Evolutionary conservation across 257 asterid genomes (phyloP), one percentile per base, ranked within the genome.

Genomic region (Primulina tabacum): DNA sequence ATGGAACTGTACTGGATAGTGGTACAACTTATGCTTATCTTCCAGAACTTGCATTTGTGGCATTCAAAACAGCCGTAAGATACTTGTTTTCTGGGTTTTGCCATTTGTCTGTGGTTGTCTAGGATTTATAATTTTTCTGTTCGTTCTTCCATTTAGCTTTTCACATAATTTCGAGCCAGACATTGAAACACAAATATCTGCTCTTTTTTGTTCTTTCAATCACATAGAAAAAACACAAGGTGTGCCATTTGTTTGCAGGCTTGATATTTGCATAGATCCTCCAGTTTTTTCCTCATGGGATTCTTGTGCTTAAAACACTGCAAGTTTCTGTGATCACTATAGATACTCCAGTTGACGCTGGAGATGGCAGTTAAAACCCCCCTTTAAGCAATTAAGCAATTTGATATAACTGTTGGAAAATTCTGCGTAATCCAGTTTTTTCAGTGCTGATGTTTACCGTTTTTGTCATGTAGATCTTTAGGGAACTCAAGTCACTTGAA

Each of bases 21-120:
- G 97, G 99, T 71, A 94, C 99, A 74, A 94, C 99, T 69, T 94
- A 91, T 82, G 99, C 97, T 66, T 94, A 91, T 82, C 85, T 91
- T 72, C 99, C 99, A 5, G 93, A 91, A 83, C 82, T 70, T 66
- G 97, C 97, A 78, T 94, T 94, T 80, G 67, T 16, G 65, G 86
- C 93, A 69, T 88, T 94, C 66, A 94, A 89, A 78, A 82, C 79
- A 79, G 92, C 99, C 38, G 99, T 94, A 88, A 85, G 97, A 77
- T 78, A 71, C 68, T 80, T 43, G 60, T 60, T 40, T 60, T 70
- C 34, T 65, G 60, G 74, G 61, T 77, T 68, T 32, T 74, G 64
- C 72, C 58, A 33, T 57, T 79, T 21, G 43, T 64, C 66, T 74
- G 63, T 33, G 55, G 65, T 60, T 58, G 6, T 60, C 47, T 47